Percentiles rank a stretch among this genome's conserved stretches.
These are phyloP conservation scores for Rubroboletus pulcherrimus DNA, from an alignment of 768 basidiomycete genomes.

Conservation along the genomic window DNA sequence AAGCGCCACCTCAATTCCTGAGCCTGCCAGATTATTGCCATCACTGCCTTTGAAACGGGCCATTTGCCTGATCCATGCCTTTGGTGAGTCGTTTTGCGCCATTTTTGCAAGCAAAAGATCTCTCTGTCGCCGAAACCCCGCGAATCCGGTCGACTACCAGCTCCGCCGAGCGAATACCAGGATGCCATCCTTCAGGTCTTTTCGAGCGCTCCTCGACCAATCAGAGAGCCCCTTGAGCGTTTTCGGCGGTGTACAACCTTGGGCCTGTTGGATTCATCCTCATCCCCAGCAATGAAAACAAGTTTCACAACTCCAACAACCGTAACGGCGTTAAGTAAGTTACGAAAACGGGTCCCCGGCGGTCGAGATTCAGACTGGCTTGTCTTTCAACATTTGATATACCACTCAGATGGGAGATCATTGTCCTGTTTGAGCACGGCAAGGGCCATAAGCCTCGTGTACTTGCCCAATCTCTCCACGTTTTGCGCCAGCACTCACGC, in stretches of 20 bases:
- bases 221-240: neutral
- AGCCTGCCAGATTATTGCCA: conserved; percentile 5
- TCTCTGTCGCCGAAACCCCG: neutral
- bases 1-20: conserved; percentile 22
- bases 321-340: neutral
- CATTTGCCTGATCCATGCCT: neutral
- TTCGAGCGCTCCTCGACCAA: neutral
- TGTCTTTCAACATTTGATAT: neutral
- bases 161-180: no score
- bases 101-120: neutral
- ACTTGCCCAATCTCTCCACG: neutral
- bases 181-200: neutral
- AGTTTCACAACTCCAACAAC: neutral
- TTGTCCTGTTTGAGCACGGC: neutral
- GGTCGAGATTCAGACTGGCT: neutral
- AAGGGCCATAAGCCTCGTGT: neutral
- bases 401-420: neutral
- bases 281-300: neutral
- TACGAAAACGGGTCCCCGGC: neutral
- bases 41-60: conserved; percentile 1
- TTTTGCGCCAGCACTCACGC: neutral
- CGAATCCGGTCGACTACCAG: neutral
- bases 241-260: neutral
- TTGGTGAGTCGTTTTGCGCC: conserved; percentile 7
- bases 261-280: neutral